A percentile compares a stretch with the other conserved stretches of the same genome.
Evolutionary conservation across 148 eudicot genomes (phyloP).

Genomic region (Agrostemma githago): DNA sequence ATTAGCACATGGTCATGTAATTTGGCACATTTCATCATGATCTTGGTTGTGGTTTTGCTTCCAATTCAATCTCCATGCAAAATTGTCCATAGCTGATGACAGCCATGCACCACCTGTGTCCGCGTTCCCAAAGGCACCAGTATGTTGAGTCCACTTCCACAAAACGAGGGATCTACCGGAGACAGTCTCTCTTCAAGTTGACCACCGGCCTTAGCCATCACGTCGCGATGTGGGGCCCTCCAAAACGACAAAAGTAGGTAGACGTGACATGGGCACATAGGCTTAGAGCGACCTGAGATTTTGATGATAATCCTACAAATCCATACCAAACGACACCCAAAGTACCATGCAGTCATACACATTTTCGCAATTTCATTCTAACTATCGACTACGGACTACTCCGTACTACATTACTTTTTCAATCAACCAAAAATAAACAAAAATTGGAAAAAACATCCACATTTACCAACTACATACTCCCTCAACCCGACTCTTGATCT

Average conservation of each 20-base stretch:
- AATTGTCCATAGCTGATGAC: background rate
- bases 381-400: too few relatives aligned
- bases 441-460: too few relatives aligned
- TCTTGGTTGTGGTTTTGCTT: constrained; percentile 16
- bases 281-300: constrained; percentile 25
- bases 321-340: constrained; percentile 17
- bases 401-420: too few relatives aligned
- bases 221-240: background rate
- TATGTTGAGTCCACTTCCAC: background rate
- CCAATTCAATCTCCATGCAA: background rate
- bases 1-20: constrained; percentile 23
- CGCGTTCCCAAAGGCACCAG: too few relatives aligned
- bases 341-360: background rate
- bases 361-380: too few relatives aligned
- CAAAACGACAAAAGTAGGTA: constrained; percentile 1
- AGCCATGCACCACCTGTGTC: too few relatives aligned
- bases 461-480: too few relatives aligned
- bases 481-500: too few relatives aligned
- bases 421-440: too few relatives aligned
- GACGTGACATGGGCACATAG: constrained; percentile 4
- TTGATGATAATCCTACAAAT: constrained; percentile 27
- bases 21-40: constrained; percentile 17
- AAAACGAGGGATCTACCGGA: background rate
- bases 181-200: background rate
- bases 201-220: background rate